phyloP scores from a whole-genome alignment of 2,329 filamentous ascomycete species.

The Pseudogymnoascus sp. region DNA sequence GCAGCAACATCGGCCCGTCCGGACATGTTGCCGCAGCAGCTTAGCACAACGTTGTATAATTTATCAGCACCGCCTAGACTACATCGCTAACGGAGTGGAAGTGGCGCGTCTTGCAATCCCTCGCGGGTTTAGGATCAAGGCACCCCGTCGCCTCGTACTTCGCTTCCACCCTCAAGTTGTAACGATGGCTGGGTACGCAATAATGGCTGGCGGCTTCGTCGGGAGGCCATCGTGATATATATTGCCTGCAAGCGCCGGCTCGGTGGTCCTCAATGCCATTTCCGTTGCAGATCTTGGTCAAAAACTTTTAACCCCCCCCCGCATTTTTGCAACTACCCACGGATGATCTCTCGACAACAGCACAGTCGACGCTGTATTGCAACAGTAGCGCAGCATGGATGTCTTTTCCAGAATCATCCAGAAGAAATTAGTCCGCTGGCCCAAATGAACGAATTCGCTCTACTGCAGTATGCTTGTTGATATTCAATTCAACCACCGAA shows the following conservation, averaged over 20 bases:
- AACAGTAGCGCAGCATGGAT: not conserved
- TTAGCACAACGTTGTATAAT: not conserved
- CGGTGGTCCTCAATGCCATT: not conserved
- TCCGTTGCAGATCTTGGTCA: slow-evolving; percentile 4
- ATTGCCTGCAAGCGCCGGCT: slow-evolving; percentile 3
- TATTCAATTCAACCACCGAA: not conserved
- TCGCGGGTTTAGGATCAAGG: not conserved
- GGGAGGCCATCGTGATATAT: slow-evolving; percentile 3
- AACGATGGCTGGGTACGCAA: not conserved
- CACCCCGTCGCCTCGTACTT: not conserved
- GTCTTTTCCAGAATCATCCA: not conserved
- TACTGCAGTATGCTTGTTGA: not conserved
- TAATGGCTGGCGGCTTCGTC: not conserved
- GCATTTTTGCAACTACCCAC: not conserved
- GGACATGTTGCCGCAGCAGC: not conserved
- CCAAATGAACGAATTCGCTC: not conserved
- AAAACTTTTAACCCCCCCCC: not conserved
- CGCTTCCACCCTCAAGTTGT: not conserved
- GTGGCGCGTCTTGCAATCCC: not conserved
- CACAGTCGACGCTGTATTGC: not conserved
- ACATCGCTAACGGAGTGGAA: not conserved
- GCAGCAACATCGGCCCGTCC: not conserved
- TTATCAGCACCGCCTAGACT: too few relatives aligned
- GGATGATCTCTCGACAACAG: not conserved
- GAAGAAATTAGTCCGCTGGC: not conserved